Evolutionary conservation across 1,284 basidiomycete species (phyloP).

Genomic region (Phellinidium pouzarii): DNA sequence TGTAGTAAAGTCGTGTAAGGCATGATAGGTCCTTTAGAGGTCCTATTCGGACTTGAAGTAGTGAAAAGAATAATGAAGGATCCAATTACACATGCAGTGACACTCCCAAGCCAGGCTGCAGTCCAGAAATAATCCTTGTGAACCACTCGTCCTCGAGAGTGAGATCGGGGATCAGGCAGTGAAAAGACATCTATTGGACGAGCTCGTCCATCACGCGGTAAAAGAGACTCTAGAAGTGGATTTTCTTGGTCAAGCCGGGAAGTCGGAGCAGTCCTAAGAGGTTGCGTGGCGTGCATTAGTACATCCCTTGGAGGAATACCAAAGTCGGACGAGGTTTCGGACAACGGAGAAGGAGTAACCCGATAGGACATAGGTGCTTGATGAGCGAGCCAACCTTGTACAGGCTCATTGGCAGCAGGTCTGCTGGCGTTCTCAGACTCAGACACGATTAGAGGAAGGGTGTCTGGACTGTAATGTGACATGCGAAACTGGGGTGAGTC

Average conservation of each 20-base stretch:
- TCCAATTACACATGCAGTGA: conserved; percentile 53
- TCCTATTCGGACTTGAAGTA: conserved; percentile 33
- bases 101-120: conserved; percentile 52
- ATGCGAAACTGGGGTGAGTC: conserved; percentile 31
- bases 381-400: conserved; percentile 68
- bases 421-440: conserved; percentile 28
- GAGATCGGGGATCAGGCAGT: conserved; percentile 64
- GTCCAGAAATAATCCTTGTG: conserved; percentile 70
- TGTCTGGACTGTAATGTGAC: conserved; percentile 38
- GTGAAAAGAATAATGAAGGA: conserved; percentile 60
- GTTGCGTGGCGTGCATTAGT: conserved; percentile 24
- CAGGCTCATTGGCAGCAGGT: conserved; percentile 27
- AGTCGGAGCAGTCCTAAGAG: conserved; percentile 30
- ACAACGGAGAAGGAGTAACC: conserved; percentile 40
- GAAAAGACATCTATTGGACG: conserved; percentile 63
- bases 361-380: conserved; percentile 44
- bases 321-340: conserved; percentile 42
- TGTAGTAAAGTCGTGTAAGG: conserved; percentile 76
- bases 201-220: conserved; percentile 58
- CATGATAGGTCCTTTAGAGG: conserved; percentile 30
- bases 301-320: conserved; percentile 33
- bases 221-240: conserved; percentile 62
- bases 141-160: conserved; percentile 53
- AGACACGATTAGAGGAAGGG: conserved; percentile 45
- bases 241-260: conserved; percentile 27